These are phyloP conservation scores for Mrakia blollopis DNA, from an alignment of 768 basidiomycete species.

Conservation along the genomic window DNA sequence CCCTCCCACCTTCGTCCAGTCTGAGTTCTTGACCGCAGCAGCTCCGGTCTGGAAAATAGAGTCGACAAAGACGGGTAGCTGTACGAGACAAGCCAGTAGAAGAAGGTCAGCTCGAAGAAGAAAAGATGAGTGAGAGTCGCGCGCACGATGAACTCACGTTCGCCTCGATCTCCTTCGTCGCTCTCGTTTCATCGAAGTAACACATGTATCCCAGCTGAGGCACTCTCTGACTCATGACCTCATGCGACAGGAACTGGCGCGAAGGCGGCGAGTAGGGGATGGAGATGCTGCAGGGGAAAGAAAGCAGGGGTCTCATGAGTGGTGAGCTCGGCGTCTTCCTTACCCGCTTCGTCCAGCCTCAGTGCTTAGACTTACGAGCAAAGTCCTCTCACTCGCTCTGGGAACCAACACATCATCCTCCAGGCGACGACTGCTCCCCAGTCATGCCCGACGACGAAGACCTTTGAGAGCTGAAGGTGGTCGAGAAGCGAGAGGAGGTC, in stretches of 20 bases:
- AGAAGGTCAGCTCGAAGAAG: too few species aligned
- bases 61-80: background rate
- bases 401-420: constrained; percentile 69
- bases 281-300: constrained; percentile 52
- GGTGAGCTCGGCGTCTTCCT: background rate
- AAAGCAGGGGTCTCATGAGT: background rate
- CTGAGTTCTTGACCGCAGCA: background rate
- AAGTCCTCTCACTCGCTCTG: constrained; percentile 57
- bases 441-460: constrained; percentile 68
- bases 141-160: constrained; percentile 48
- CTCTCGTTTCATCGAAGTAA: constrained; percentile 56
- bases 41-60: background rate
- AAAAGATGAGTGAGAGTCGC: too few species aligned
- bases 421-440: constrained; percentile 66
- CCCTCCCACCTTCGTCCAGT: background rate
- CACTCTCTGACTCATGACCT: constrained; percentile 52
- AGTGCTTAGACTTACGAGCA: constrained; percentile 51
- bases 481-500: background rate
- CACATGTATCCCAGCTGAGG: constrained; percentile 66
- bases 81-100: too few species aligned
- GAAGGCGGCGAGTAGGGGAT: constrained; percentile 63
- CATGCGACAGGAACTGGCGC: constrained; percentile 50
- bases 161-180: constrained; percentile 56
- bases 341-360: too few species aligned
- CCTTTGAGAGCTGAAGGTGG: constrained; percentile 18